phyloP scores from a whole-genome alignment of 352 stramenopile genomes.

The Phytophthora colocasiae region DNA sequence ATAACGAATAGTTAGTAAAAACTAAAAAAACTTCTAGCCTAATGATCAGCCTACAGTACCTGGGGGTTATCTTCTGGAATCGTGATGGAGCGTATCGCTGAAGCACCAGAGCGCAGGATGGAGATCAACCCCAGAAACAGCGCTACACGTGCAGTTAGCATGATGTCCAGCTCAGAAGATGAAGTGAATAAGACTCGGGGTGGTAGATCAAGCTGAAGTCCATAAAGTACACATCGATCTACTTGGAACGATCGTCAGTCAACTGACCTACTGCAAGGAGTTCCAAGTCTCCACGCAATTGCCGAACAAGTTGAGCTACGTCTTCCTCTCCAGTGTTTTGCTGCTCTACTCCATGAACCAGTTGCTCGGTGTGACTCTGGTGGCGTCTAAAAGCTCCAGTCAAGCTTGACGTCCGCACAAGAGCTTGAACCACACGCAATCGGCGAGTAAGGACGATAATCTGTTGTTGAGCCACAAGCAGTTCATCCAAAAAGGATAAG shows the following conservation, averaged over 20 bases:
- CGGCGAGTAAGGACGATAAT: conserved; percentile 10
- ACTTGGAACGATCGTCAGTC: conserved; percentile 24
- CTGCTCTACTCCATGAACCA: conserved; percentile 38
- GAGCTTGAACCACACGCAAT: conserved; percentile 55
- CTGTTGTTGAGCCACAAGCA: conserved; percentile 27
- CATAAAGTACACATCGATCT: conserved; percentile 32
- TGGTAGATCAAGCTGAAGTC: conserved; percentile 2
- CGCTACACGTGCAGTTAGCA: neutral
- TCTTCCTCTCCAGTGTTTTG: conserved; percentile 42
- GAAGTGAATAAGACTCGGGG: conserved; percentile 22
- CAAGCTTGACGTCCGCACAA: conserved; percentile 52
- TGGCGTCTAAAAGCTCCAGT: conserved; percentile 47
- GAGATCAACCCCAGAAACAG: conserved; percentile 1
- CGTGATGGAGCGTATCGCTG: neutral
- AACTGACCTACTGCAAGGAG: conserved; percentile 55
- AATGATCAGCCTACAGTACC: conserved; percentile 23
- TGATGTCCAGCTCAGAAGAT: conserved; percentile 3
- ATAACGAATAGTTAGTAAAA: neutral
- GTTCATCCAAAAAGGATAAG: conserved; percentile 28
- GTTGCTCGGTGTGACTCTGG: conserved; percentile 33
- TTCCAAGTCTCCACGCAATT: conserved; percentile 65
- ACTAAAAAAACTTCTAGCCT: neutral
- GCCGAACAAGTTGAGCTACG: conserved; percentile 47
- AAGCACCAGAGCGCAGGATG: conserved; percentile 3
- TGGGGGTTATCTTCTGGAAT: conserved; percentile 45